Evolutionary conservation across 371 early-diverging fungal genomes (phyloP).

Genomic region (Syncephalastrum monosporum): DNA sequence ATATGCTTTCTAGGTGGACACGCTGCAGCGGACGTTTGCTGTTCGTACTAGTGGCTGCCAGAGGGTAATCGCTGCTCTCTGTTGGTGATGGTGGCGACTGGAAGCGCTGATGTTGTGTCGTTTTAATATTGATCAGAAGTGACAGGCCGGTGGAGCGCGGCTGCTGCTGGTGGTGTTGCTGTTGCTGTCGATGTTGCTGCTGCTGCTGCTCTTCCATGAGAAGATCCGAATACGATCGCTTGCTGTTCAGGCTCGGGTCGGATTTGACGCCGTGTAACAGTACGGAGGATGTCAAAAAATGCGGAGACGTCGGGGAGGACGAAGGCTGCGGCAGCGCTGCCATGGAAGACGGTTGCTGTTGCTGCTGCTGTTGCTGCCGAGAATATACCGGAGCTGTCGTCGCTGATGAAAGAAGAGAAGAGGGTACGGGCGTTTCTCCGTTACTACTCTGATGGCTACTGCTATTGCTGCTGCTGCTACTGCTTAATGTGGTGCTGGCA

Average conservation of each 20-base stretch:
- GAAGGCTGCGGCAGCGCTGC: too few species aligned
- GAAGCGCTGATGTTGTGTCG: conserved; percentile 22
- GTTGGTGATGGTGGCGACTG: conserved; percentile 18
- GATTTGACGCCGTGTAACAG: too few species aligned
- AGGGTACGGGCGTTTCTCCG: neutral
- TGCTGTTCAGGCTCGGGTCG: too few species aligned
- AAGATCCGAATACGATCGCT: too few species aligned
- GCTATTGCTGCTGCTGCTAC: conserved; percentile 1
- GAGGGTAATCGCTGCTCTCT: too few species aligned
- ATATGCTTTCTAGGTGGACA: conserved; percentile 9
- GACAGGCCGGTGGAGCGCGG: conserved; percentile 6
- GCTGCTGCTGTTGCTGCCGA: too few species aligned
- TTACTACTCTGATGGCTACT: neutral
- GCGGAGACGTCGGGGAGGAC: too few species aligned
- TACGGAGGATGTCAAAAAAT: too few species aligned
- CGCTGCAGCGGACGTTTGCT: conserved; percentile 12
- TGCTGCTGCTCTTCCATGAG: too few species aligned
- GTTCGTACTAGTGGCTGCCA: neutral
- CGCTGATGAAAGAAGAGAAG: neutral
- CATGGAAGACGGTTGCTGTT: too few species aligned
- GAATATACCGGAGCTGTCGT: neutral
- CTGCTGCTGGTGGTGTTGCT: too few species aligned
- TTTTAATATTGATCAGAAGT: conserved; percentile 17
- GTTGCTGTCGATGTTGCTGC: too few species aligned
- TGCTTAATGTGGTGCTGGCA: neutral